Evolutionary conservation across 177 flowering plant species (phyloP).

Genomic region (Vitis hybrid): DNA sequence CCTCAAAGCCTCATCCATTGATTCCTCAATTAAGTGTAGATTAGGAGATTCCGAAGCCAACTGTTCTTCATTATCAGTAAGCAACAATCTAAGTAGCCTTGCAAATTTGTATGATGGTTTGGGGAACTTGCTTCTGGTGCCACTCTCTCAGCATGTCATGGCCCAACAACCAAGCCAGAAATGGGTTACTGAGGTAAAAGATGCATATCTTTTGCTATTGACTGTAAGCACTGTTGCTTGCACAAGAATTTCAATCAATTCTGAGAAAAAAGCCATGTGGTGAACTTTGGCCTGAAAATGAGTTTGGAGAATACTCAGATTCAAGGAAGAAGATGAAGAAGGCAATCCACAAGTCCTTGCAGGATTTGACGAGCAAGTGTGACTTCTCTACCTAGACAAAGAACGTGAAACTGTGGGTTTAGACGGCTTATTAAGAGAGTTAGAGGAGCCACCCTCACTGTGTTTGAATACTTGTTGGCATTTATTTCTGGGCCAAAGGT

Average conservation of each 20-base stretch:
- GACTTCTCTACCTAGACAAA: too few species aligned
- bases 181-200: constrained; percentile 19
- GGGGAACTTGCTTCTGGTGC: constrained; percentile 26
- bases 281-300: not conserved
- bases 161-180: not conserved
- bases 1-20: constrained; percentile 24
- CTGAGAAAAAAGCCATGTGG: constrained; percentile 1
- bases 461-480: constrained; percentile 22
- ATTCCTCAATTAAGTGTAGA: constrained; percentile 8
- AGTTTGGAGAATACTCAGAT: constrained; percentile 8
- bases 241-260: constrained; percentile 18
- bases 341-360: constrained; percentile 22
- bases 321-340: constrained; percentile 31
- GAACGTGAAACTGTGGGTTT: not conserved
- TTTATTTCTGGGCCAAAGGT: constrained; percentile 20
- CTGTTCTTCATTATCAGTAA: constrained; percentile 16
- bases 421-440: constrained; percentile 22
- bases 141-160: constrained; percentile 21
- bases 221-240: constrained; percentile 14
- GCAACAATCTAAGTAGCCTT: constrained; percentile 16
- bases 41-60: constrained; percentile 17
- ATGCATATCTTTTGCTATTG: constrained; percentile 26
- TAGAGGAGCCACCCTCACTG: constrained; percentile 18
- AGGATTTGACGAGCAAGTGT: not conserved
- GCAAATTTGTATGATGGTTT: constrained; percentile 23